Base-by-base conservation (phyloP, 2,329 filamentous ascomycete species). In the Sclerotinia trifoliorum region DNA sequence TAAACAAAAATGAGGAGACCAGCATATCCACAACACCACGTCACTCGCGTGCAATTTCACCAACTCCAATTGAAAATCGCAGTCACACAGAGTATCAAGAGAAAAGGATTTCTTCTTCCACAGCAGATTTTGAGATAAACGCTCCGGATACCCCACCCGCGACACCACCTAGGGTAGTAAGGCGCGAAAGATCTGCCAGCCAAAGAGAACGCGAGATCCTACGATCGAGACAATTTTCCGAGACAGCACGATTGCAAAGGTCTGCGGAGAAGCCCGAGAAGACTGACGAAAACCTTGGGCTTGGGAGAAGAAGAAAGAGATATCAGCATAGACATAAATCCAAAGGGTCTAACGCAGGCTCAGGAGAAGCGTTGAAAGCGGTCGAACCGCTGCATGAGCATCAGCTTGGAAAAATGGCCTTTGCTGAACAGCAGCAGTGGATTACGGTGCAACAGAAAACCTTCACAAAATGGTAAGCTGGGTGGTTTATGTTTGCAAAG, bases 401-500 rank as follows among this genome's bases (percentile, higher is more conserved):
- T 60, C 68, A 70, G 46, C 69, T 77, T 65, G 71, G 80, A 76
- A 88, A 82, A 79, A 90, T 89, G 87, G 86, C 85, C 68, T 87
- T 83, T 78, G 80, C 84, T 73, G 86, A 88, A 78, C 85, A 89
- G 80, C 85, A 89, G 79, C 83, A 84, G 79, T 90, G 88, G 88
- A 85, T 90, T 75, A 88, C 84, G 78, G 93, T 97, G 81, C 94
- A 98, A 83, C 91, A 98, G 80, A 99, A 98, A 86, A 99, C 95
- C 39, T 99, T 99, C 81, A 97, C 94, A 69, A 99, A 98, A 92
- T 99, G 95, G 90, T 92, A 71, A 58, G 67, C 17, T 35, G 73
- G 54, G 32, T 10, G 21, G 39, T 5, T 55, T 70, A 42, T 69
- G 54, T 61, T 51, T 44, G 24, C 29, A 51, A 29, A 48, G 35